Base-by-base conservation (phyloP, 805 yeast genomes). In the Candida mattraensis region DNA sequence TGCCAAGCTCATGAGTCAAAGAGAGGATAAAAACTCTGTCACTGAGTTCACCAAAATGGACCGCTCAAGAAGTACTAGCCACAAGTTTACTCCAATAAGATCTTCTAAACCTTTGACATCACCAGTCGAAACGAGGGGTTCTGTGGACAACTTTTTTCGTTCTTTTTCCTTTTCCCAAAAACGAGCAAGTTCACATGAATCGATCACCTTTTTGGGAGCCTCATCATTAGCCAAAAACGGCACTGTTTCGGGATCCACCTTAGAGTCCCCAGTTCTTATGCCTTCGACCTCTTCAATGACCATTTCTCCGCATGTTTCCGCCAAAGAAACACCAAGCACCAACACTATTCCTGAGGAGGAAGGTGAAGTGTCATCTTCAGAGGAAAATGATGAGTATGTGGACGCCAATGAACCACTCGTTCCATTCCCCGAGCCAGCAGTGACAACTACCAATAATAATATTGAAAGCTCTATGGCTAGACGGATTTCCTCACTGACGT, bases 91-190 rank as follows among this genome's bases (percentile, higher is more conserved):
- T 10, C 73, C 72, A 2, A 58, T 69, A 15, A 56, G 69, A 37
- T 43, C 60, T 8, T 72, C 78, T 12, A 72, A 72, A 54, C 80
- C 79, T 12, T 53, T 74, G 28, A 66, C 70, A 7, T 63, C 71
- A 2, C 73, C 74, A 5, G 53, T 70, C 12, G 57, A 66, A 16
- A 53, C 63, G 5, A 47, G 37, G n/a, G 54, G 61, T 17, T 52
- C 61, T 4, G 61, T 60, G 21, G 62, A 61, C 37, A 52, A 57
- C 39, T 61, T 61, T 30, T 60, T 61, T 42, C 45, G 61, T 25
- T 61, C 66, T 0, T 60, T 60, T 36, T 61, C 66, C 5, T 58
- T 60, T 30, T 50, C 61, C 7, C 57, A 54, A 33, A 42, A 43
- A 19, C 33, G 56, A 28, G 28, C 45, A 5, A 37, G 49, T 12